Base-by-base conservation (phyloP, 73 alveolate species). In the Symbiodinium natans region DNA sequence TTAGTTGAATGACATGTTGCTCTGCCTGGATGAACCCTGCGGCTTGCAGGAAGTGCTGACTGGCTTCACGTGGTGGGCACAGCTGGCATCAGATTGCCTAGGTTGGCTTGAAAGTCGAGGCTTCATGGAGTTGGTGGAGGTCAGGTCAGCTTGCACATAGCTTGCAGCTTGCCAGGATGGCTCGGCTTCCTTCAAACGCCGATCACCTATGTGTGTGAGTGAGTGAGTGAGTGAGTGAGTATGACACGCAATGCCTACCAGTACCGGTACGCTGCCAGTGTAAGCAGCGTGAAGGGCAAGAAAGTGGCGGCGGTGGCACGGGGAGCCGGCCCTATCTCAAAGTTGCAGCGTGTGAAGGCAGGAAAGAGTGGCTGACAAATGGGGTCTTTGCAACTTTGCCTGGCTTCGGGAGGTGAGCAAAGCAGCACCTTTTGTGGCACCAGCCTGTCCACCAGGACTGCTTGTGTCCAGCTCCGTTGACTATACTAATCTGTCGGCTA, bases 381-480 rank as follows among this genome's bases (percentile, higher is more conserved):
- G n/a, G n/a, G n/a, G n/a, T n/a, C n/a, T n/a, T n/a, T n/a, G n/a
- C n/a, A n/a, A n/a, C n/a, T n/a, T n/a, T n/a, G n/a, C n/a, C n/a
- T n/a, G n/a, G n/a, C n/a, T n/a, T n/a, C n/a, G 6, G 59, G 59
- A 63, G 80, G 80, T 25, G 80, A 9, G 80, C 80, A 63, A 63
- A 63, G 80, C 80, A 27, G 80, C 80, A 25, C 36, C 80, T 63
- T 36, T 63, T 63, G 80, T 63, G 27, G 80, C 80, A 63, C 80
- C 80, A 23, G 80, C 80, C 17, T 63, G 80, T 36, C 80, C 80
- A 36, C 80, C 80, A 63, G 80, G 80, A 25, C 80, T 63, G 80
- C 38, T 27, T 23, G 3, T 3, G 59, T 9, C 59, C 13, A 9
- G 59, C 6, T 13, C 6, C 59, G 59, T 13, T 46, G 6, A 46